Evolutionary conservation across 2,329 filamentous ascomycete species (phyloP).

Genomic region (Annulohypoxylon truncatum): DNA sequence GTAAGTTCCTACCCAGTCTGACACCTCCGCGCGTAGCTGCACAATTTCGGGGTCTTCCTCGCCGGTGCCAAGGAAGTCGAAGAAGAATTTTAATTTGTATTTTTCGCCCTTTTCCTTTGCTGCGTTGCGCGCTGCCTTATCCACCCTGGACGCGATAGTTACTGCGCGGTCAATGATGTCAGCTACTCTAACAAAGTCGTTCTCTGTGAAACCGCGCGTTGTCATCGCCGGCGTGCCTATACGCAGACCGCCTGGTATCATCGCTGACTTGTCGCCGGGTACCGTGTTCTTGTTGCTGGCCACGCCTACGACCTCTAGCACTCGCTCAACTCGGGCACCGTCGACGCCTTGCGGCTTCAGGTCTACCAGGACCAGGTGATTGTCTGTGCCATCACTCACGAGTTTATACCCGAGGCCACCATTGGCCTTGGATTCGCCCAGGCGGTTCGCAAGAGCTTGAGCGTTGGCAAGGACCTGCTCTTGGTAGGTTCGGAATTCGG

Average conservation of each 20-base stretch:
- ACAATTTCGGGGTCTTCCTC: slow-evolving; percentile 77
- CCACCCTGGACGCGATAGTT: slow-evolving; percentile 79
- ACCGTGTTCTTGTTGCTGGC: slow-evolving; percentile 99
- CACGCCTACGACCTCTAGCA: slow-evolving; percentile 91
- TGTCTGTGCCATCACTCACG: slow-evolving; percentile 95
- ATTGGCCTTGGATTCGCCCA: slow-evolving; percentile 76
- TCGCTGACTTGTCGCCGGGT: slow-evolving; percentile 91
- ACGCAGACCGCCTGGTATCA: slow-evolving; percentile 91
- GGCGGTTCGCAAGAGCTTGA: slow-evolving; percentile 80
- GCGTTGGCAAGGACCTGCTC: slow-evolving; percentile 90
- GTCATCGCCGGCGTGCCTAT: slow-evolving; percentile 99
- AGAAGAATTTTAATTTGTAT: slow-evolving; percentile 74
- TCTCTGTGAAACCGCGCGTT: slow-evolving; percentile 88
- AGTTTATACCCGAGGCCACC: slow-evolving; percentile 86
- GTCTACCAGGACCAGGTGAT: slow-evolving; percentile 93
- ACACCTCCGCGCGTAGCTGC: slow-evolving; percentile 78
- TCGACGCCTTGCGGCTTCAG: slow-evolving; percentile 90
- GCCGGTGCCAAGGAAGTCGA: slow-evolving; percentile 75
- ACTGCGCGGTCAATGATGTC: slow-evolving; percentile 88
- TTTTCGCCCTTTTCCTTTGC: slow-evolving; percentile 75
- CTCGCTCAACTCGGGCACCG: slow-evolving; percentile 87
- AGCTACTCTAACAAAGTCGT: slow-evolving; percentile 88
- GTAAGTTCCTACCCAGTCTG: slow-evolving; percentile 81
- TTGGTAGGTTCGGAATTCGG: slow-evolving; percentile 94
- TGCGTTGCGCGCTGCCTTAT: slow-evolving; percentile 77